Evolutionary conservation across 106 monocot species (phyloP).

Genomic region (Dioscorea zingiberensis): DNA sequence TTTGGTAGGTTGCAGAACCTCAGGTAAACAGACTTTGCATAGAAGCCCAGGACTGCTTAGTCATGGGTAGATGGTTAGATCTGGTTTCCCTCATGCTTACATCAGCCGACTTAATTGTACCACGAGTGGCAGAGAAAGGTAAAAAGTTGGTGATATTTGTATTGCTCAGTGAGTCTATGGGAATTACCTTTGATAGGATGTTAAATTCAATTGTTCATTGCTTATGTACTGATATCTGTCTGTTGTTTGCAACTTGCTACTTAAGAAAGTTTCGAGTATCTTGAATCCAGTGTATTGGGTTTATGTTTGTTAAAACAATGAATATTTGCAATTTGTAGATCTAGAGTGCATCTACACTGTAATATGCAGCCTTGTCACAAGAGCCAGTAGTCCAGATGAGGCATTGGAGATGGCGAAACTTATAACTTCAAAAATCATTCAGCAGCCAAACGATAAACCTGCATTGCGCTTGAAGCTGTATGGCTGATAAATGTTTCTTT

Average conservation of each 20-base stretch:
- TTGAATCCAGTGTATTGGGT: too few species aligned
- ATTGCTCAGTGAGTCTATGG: too few species aligned
- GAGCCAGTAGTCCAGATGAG: slow-evolving; percentile 52
- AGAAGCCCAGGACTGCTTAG: slow-evolving; percentile 71
- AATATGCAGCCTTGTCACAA: slow-evolving; percentile 77
- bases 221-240: too few species aligned
- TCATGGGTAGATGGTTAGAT: slow-evolving; percentile 65
- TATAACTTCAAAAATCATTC: slow-evolving; percentile 68
- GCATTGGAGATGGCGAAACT: slow-evolving; percentile 83
- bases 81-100: slow-evolving; percentile 82
- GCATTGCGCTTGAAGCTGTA: slow-evolving; percentile 85
- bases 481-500: background rate
- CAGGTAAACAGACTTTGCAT: slow-evolving; percentile 62
- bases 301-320: too few species aligned
- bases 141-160: background rate
- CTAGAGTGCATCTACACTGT: slow-evolving; percentile 86
- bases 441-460: slow-evolving; percentile 82
- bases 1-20: slow-evolving; percentile 68
- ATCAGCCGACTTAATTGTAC: slow-evolving; percentile 59
- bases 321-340: slow-evolving; percentile 31
- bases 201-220: too few species aligned
- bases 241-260: too few species aligned
- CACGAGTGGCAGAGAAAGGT: slow-evolving; percentile 87
- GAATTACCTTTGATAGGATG: too few species aligned
- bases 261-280: too few species aligned